Evolutionary conservation across 2,329 filamentous ascomycete genomes (phyloP).

Genomic region (Cryphonectria naterciae): DNA sequence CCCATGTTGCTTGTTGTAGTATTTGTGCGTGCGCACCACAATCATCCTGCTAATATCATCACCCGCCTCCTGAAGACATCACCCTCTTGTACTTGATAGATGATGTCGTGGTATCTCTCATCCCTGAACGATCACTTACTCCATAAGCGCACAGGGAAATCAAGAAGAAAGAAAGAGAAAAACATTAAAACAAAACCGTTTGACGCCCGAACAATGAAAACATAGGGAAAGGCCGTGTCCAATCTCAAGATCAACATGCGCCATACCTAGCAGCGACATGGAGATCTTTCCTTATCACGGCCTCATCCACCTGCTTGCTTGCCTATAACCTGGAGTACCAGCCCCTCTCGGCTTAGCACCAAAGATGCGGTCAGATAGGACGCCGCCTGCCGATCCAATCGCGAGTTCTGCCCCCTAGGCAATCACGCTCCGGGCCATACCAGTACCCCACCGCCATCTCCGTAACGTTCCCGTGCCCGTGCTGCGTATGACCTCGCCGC

Average conservation of each 20-base stretch:
- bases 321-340: not conserved
- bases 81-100: conserved; percentile 10
- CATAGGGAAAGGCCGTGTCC: not conserved
- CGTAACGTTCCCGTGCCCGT: conserved; percentile 52
- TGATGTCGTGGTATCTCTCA: conserved; percentile 29
- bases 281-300: not conserved
- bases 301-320: not conserved
- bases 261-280: not conserved
- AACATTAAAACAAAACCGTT: not conserved
- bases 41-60: not conserved
- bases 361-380: not conserved
- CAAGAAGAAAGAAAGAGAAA: not conserved
- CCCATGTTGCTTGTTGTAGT: conserved; percentile 1
- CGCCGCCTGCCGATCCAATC: not conserved
- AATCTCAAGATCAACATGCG: not conserved
- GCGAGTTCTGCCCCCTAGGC: conserved; percentile 39
- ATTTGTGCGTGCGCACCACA: not conserved
- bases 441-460: conserved; percentile 57
- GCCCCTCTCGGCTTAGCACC: not conserved
- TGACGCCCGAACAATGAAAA: conserved; percentile 21
- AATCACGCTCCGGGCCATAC: conserved; percentile 54
- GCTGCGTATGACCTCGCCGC: conserved; percentile 56
- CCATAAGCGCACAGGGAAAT: not conserved
- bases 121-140: conserved; percentile 17
- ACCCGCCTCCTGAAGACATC: conserved; percentile 1